Evolutionary conservation across 768 basidiomycete genomes (phyloP).

Genomic region (Melanogaster broomeanus): DNA sequence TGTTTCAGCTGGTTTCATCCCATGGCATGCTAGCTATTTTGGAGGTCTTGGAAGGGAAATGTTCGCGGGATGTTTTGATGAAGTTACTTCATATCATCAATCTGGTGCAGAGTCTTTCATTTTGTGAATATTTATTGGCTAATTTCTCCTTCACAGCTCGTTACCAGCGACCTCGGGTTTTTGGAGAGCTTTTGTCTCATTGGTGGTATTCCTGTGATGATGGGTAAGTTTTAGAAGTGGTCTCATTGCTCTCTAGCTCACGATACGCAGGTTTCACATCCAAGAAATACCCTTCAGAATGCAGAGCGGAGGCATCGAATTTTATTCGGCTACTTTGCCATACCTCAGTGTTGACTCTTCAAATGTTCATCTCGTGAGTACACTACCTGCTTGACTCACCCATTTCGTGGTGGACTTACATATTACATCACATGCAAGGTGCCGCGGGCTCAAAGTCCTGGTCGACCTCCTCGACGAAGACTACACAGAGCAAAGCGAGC

Average conservation of each 20-base stretch:
- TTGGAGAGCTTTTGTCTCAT: conserved; percentile 96
- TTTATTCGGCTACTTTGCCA: conserved; percentile 93
- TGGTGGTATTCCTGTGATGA: conserved; percentile 94
- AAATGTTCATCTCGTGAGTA: conserved; percentile 98
- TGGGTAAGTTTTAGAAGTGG: conserved; percentile 52
- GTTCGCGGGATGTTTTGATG: conserved; percentile 83
- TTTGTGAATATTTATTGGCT: neutral
- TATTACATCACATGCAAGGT: conserved; percentile 47
- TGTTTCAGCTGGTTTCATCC: conserved; percentile 82
- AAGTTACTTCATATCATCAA: conserved; percentile 90
- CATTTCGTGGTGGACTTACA: neutral
- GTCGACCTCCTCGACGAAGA: conserved; percentile 97
- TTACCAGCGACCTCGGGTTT: conserved; percentile 75
- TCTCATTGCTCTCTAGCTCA: conserved; percentile 3
- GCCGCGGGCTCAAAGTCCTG: conserved; percentile 91
- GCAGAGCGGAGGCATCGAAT: conserved; percentile 91
- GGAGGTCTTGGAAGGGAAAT: conserved; percentile 87
- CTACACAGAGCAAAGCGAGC: conserved; percentile 86
- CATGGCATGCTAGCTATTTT: conserved; percentile 96
- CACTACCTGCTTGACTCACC: neutral
- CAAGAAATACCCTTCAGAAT: conserved; percentile 91
- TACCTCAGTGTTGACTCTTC: conserved; percentile 89
- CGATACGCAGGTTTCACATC: conserved; percentile 76
- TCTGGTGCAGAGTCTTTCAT: conserved; percentile 47
- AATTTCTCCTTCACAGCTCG: conserved; percentile 42